Percentiles rank a stretch among this genome's conserved stretches.
Conservation (phyloP, 345 rosid genomes). For the Conringia planisiliqua region DNA sequence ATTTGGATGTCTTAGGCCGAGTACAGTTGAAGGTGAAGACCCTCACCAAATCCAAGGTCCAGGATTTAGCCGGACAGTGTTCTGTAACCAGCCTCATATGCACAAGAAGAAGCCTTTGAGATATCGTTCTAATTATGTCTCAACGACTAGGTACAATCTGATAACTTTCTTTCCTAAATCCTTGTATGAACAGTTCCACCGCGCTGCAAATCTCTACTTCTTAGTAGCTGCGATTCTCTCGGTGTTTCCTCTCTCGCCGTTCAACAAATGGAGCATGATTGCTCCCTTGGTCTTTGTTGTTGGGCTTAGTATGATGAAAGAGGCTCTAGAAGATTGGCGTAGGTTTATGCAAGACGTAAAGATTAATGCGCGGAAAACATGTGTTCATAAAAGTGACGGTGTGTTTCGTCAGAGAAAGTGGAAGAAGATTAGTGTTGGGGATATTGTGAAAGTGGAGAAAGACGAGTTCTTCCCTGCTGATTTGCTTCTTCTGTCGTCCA, state of each 20-base stretch:
- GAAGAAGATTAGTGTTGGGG: conserved; percentile 80
- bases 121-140: conserved; percentile 75
- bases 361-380: conserved; percentile 67
- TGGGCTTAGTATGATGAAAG: conserved; percentile 93
- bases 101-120: conserved; percentile 69
- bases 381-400: conserved; percentile 57
- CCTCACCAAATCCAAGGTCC: conserved; percentile 63
- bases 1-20: conserved; percentile 69
- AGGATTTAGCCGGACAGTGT: conserved; percentile 63
- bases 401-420: conserved; percentile 55
- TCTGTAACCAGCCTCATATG: conserved; percentile 76
- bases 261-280: conserved; percentile 84
- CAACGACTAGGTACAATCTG: conserved; percentile 80
- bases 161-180: conserved; percentile 83
- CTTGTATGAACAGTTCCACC: conserved; percentile 83
- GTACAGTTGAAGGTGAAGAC: conserved; percentile 36
- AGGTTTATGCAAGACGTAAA: conserved; percentile 90
- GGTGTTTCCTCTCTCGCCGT: conserved; percentile 73
- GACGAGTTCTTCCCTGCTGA: conserved; percentile 96
- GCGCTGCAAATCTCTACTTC: conserved; percentile 94
- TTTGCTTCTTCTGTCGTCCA: conserved; percentile 76
- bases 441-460: conserved; percentile 80
- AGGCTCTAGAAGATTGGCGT: conserved; percentile 93
- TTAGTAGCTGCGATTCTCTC: conserved; percentile 78
- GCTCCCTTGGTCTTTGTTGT: conserved; percentile 86